Evolutionary conservation across 192 early-diverging fungal genomes (phyloP).

Genomic region (Backusella sp.): DNA sequence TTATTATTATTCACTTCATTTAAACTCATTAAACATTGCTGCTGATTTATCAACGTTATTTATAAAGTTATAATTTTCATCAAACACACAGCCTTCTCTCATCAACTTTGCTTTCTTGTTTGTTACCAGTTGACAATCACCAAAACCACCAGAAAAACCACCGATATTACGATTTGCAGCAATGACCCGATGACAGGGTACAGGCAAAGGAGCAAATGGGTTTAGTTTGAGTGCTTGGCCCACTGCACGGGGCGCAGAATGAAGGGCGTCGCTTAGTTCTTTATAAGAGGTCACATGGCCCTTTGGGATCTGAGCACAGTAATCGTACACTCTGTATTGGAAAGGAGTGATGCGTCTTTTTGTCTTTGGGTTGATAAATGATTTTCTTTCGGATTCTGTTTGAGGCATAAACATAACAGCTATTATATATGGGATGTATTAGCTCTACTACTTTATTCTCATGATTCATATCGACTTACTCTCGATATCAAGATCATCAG

Average conservation of each 20-base stretch:
- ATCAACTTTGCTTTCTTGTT: slow-evolving; percentile 66
- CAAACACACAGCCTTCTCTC: slow-evolving; percentile 63
- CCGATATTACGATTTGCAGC: slow-evolving; percentile 63
- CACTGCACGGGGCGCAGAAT: slow-evolving; percentile 62
- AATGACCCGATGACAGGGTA: slow-evolving; percentile 73
- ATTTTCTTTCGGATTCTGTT: background rate
- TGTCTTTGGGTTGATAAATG: slow-evolving; percentile 55
- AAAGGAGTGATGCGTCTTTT: slow-evolving; percentile 62
- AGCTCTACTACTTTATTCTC: background rate
- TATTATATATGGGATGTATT: background rate
- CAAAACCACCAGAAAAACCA: slow-evolving; percentile 65
- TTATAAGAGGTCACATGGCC: slow-evolving; percentile 71
- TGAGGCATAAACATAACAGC: slow-evolving; percentile 3
- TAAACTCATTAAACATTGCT: slow-evolving; percentile 55
- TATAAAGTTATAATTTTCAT: slow-evolving; percentile 49
- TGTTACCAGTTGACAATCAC: slow-evolving; percentile 58
- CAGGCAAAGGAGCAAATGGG: slow-evolving; percentile 66
- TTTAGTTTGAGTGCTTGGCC: slow-evolving; percentile 67
- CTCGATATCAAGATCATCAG: slow-evolving; percentile 6
- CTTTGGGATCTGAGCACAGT: slow-evolving; percentile 60
- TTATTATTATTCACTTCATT: slow-evolving; percentile 11
- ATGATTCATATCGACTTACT: background rate
- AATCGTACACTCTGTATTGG: slow-evolving; percentile 73
- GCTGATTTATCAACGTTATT: slow-evolving; percentile 37
- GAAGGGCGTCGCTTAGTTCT: slow-evolving; percentile 57